Percentiles rank a stretch among this genome's conserved stretches.
Conservation (phyloP, 2,329 filamentous ascomycete species). For the Fusarium aywerte region DNA sequence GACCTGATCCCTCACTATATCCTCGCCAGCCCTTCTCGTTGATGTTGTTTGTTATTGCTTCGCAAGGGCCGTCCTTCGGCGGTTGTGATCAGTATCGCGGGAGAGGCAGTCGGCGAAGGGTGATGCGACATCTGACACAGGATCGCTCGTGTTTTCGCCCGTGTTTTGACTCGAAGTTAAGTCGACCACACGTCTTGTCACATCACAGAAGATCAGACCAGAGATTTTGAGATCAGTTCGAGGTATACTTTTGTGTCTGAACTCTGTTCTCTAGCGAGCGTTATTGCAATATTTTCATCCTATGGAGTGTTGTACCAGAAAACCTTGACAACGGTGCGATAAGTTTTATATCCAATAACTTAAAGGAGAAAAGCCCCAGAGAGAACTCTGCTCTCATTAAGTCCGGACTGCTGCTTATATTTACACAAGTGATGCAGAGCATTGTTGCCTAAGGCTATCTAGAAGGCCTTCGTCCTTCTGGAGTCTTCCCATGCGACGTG, state of each 20-base stretch:
- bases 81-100: no score
- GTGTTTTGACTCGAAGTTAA: background rate
- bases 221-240: background rate
- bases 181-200: background rate
- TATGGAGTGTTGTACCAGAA: background rate
- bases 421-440: background rate
- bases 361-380: background rate
- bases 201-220: background rate
- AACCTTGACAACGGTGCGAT: background rate
- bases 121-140: no score
- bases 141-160: rapidly evolving
- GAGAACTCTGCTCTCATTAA: background rate
- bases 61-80: no score
- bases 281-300: no score
- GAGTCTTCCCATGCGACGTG: no score
- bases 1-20: background rate
- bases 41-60: no score
- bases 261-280: background rate
- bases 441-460: background rate
- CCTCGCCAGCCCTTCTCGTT: background rate
- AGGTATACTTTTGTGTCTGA: no score
- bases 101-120: no score
- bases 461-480: background rate
- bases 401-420: background rate
- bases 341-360: no score